Evolutionary conservation across 139 green algal species (phyloP).

Genomic region (Closterium sp.): DNA sequence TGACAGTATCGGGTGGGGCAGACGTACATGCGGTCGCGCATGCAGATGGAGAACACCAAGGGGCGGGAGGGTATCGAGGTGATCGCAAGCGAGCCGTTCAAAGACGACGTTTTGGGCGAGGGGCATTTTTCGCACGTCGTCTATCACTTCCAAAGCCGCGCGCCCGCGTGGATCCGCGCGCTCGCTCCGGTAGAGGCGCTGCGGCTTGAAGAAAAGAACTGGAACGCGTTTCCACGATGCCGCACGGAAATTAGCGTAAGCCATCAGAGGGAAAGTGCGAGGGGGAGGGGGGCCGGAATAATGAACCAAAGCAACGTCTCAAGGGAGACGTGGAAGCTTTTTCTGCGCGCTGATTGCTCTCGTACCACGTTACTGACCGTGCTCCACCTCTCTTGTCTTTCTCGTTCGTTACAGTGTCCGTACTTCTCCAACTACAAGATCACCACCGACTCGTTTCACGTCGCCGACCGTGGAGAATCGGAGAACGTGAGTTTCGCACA

Average conservation of each 20-base stretch:
- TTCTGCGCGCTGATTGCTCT: no score
- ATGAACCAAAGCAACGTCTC: no score
- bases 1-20: background rate
- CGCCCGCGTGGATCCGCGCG: conserved; percentile 5
- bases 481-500: conserved; percentile 43
- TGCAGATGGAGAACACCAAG: conserved; percentile 11
- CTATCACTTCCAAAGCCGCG: background rate
- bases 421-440: conserved; percentile 42
- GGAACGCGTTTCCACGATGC: conserved; percentile 1
- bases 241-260: background rate
- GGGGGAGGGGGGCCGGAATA: no score
- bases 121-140: background rate
- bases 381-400: background rate
- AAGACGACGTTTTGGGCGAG: background rate
- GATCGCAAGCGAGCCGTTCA: conserved; percentile 6
- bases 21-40: background rate
- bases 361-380: no score
- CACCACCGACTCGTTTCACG: conserved; percentile 24
- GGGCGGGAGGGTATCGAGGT: background rate
- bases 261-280: no score
- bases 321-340: no score
- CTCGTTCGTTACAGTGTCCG: background rate
- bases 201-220: background rate
- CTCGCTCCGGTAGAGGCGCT: background rate
- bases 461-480: conserved; percentile 19